Evolutionary conservation across 768 basidiomycete species (phyloP).

Genomic region (Lactarius hatsudake): DNA sequence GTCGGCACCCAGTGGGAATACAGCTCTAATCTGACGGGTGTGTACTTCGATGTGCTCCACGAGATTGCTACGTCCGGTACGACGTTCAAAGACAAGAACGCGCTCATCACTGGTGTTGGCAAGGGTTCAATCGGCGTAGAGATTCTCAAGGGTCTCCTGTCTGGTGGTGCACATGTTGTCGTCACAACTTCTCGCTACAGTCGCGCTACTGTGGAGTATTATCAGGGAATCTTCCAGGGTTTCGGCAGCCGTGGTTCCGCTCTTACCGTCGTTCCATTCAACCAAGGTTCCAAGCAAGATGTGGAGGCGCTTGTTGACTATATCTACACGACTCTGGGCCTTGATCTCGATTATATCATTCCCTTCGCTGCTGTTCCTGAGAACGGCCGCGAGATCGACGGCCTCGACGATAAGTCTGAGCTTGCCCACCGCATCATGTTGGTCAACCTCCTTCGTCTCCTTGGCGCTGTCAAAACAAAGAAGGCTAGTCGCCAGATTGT

Average conservation of each 20-base stretch:
- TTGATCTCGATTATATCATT: conserved; percentile 98
- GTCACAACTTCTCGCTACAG: conserved; percentile 98
- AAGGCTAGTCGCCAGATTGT: conserved; percentile 96
- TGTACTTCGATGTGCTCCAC: conserved; percentile 94
- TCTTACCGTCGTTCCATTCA: conserved; percentile 97
- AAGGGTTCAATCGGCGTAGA: conserved; percentile 98
- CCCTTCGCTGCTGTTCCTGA: conserved; percentile 99
- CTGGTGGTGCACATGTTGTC: conserved; percentile 94
- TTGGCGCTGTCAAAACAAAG: conserved; percentile 97
- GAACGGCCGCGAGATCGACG: conserved; percentile 97
- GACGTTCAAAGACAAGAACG: conserved; percentile 99
- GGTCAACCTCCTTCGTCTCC: conserved; percentile 91
- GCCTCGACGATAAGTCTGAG: conserved; percentile 95
- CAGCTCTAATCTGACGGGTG: conserved; percentile 92
- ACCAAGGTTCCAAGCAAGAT: conserved; percentile 98
- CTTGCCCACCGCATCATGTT: conserved; percentile 99
- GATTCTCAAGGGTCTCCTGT: conserved; percentile 92
- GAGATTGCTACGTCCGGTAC: conserved; percentile 99
- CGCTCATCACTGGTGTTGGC: conserved; percentile 94
- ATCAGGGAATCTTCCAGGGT: conserved; percentile 96
- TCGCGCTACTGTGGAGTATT: conserved; percentile 95
- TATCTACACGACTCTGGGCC: conserved; percentile 90
- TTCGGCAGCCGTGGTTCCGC: conserved; percentile 95
- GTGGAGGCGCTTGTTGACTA: conserved; percentile 98
- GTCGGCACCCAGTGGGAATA: conserved; percentile 96